Evolutionary conservation across 225 moss, liverwort and hornwort species (phyloP).

Genomic region (Anthoceros angustus): DNA sequence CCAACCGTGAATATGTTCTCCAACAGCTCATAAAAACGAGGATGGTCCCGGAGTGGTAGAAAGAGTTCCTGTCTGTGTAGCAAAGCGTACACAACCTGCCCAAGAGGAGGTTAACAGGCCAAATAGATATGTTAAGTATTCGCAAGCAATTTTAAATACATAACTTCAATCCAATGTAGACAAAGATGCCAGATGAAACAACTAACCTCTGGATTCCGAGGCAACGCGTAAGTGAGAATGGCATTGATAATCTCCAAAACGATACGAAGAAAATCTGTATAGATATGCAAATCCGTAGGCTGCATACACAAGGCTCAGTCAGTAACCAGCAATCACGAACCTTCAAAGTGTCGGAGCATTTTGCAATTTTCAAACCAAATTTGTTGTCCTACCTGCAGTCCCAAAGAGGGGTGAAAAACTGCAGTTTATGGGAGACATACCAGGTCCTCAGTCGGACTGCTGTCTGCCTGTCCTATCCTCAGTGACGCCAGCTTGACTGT

Average conservation of each 20-base stretch:
- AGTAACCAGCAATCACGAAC: neutral
- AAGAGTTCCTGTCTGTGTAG: slow-evolving; percentile 33
- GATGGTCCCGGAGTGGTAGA: slow-evolving; percentile 25
- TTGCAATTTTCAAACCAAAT: neutral
- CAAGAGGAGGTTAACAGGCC: neutral
- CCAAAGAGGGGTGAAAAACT: neutral
- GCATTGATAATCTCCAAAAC: slow-evolving; percentile 39
- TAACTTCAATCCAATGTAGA: neutral
- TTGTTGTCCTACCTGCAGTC: neutral
- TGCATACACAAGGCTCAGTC: neutral
- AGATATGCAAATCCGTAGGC: slow-evolving; percentile 37
- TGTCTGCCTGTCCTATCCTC: slow-evolving; percentile 4
- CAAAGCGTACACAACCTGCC: slow-evolving; percentile 23
- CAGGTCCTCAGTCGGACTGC: slow-evolving; percentile 15
- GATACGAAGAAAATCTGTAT: slow-evolving; percentile 36
- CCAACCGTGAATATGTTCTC: slow-evolving; percentile 23
- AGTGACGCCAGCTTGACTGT: slow-evolving; percentile 14
- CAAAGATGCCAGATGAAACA: neutral
- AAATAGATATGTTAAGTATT: neutral
- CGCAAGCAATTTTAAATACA: neutral
- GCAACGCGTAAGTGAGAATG: slow-evolving; percentile 31
- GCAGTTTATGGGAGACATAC: neutral
- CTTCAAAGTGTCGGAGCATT: neutral
- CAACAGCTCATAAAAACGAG: slow-evolving; percentile 31
- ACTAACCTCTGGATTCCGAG: slow-evolving; percentile 30